A percentile compares a stretch with the other conserved stretches of the same genome.
phyloP scores from a whole-genome alignment of 2,329 filamentous ascomycete species.

The Fusarium ramigenum region DNA sequence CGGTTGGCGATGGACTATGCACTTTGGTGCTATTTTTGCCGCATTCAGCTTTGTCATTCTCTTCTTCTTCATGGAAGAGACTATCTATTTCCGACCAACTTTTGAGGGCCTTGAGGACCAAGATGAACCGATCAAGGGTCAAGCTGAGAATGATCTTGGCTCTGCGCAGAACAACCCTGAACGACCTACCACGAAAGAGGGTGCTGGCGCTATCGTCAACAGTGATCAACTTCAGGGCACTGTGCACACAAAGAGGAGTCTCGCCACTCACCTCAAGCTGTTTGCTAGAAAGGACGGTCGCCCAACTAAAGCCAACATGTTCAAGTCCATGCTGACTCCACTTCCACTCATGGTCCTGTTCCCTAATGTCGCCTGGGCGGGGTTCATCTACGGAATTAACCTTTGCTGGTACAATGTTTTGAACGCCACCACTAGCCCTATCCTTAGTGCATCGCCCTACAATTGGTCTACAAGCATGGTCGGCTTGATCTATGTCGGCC shows the following conservation, averaged over 20 bases:
- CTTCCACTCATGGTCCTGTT: not conserved
- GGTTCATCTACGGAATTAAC: slow-evolving; percentile 1
- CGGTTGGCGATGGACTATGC: not conserved
- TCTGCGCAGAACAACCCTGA: not conserved
- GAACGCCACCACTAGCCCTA: not conserved
- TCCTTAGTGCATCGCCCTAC: not conserved
- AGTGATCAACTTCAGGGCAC: not conserved
- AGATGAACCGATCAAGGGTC: not conserved
- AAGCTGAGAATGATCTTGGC: not conserved
- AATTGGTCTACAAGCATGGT: not conserved
- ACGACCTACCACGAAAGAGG: not conserved
- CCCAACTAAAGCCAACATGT: not conserved
- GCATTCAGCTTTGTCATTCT: not conserved
- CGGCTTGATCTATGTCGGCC: not conserved
- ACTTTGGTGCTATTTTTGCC: not conserved
- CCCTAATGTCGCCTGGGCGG: not conserved
- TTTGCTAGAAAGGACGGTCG: not conserved
- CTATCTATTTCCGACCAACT: not conserved
- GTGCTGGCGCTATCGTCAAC: too few species aligned
- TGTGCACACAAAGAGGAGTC: not conserved
- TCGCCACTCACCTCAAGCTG: not conserved
- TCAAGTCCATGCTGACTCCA: not conserved
- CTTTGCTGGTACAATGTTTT: not conserved
- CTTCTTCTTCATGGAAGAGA: not conserved
- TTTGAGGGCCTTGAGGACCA: not conserved